A percentile compares a stretch with the other conserved stretches of the same genome.
Evolutionary conservation across 176 grass and related monocot species (phyloP).

Genomic region (Juncus inflexus): DNA sequence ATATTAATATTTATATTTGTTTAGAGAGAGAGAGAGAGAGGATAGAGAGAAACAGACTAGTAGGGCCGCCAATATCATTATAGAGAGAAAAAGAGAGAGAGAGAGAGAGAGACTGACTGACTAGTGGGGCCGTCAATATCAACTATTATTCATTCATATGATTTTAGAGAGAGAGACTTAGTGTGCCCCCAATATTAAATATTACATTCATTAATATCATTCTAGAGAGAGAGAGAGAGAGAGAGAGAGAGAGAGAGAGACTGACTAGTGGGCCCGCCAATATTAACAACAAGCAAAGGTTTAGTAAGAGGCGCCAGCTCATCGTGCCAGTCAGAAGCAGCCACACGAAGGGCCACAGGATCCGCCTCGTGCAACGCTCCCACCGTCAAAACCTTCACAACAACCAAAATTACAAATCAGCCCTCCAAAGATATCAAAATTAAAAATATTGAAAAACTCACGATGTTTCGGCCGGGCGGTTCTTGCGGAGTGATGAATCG

Average conservation of each 20-base stretch:
- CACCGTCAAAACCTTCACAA: slow-evolving; percentile 60
- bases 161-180: slow-evolving; percentile 6
- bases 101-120: slow-evolving; percentile 36
- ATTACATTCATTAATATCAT: background rate
- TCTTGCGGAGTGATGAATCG: slow-evolving; percentile 83
- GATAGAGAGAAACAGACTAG: slow-evolving; percentile 43
- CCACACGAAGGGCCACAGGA: slow-evolving; percentile 66
- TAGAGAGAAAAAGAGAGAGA: slow-evolving; percentile 14
- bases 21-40: slow-evolving; percentile 13
- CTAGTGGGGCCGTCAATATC: slow-evolving; percentile 76
- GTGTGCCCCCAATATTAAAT: slow-evolving; percentile 25
- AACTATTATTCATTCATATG: slow-evolving; percentile 18
- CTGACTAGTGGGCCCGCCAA: slow-evolving; percentile 76
- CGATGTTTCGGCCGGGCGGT: slow-evolving; percentile 74
- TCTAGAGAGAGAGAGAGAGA: slow-evolving; percentile 13
- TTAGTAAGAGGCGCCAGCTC: slow-evolving; percentile 81
- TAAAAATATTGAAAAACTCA: slow-evolving; percentile 28
- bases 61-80: slow-evolving; percentile 50
- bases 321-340: slow-evolving; percentile 82
- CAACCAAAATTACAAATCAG: slow-evolving; percentile 17
- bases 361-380: slow-evolving; percentile 89
- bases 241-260: slow-evolving; percentile 22
- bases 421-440: background rate
- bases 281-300: slow-evolving; percentile 75
- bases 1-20: no score